Evolutionary conservation across 164 flowering plant species (phyloP).

Genomic region (Macadamia integrifolia): DNA sequence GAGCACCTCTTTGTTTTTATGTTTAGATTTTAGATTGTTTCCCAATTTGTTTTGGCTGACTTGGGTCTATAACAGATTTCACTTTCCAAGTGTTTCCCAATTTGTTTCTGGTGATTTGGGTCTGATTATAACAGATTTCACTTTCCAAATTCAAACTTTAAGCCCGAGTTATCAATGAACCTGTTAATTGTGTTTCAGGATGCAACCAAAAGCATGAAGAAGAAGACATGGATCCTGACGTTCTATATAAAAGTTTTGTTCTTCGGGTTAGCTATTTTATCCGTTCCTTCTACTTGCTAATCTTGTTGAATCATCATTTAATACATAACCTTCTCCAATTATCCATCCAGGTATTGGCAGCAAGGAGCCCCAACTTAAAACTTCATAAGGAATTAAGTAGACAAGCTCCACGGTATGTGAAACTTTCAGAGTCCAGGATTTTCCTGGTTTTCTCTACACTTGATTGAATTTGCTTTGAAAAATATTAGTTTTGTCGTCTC

Average conservation of each 20-base stretch:
- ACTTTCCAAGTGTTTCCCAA: background rate
- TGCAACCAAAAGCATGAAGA: constrained; percentile 89
- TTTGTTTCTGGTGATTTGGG: background rate
- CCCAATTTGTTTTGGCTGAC: too few species aligned
- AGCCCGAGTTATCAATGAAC: background rate
- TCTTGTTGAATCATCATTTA: background rate
- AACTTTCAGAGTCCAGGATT: background rate
- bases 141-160: background rate
- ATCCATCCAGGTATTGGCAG: constrained; percentile 86
- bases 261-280: constrained; percentile 56
- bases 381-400: constrained; percentile 40
- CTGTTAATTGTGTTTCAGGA: constrained; percentile 35
- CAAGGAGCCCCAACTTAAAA: constrained; percentile 80
- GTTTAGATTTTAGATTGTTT: background rate
- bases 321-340: background rate
- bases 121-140: background rate
- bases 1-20: background rate
- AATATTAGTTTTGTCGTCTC: background rate
- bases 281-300: background rate
- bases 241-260: constrained; percentile 60
- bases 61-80: background rate
- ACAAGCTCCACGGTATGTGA: constrained; percentile 38
- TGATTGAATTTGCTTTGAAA: background rate
- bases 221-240: constrained; percentile 73
- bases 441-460: background rate